Conservation (phyloP, 345 rosid species). For the Lagerstroemia speciosa region DNA sequence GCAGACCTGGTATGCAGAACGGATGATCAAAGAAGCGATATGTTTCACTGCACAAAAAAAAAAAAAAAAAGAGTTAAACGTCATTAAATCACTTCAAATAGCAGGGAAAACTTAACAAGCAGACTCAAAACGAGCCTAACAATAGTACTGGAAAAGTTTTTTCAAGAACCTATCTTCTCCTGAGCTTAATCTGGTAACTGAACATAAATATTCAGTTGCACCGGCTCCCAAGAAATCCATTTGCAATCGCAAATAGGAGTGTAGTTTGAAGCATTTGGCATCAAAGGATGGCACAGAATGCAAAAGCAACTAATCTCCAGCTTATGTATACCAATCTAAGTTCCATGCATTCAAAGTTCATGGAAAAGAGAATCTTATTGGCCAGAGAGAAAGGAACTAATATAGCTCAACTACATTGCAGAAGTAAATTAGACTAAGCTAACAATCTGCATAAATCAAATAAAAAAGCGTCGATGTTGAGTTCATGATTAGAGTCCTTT, state of each 20-base stretch:
- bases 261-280: neutral
- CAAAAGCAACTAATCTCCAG: too few relatives aligned
- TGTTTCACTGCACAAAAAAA: slow-evolving; percentile 80
- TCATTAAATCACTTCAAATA: slow-evolving; percentile 7
- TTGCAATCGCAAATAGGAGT: neutral
- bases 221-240: too few relatives aligned
- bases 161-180: neutral
- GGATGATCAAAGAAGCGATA: slow-evolving; percentile 81
- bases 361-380: neutral
- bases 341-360: neutral
- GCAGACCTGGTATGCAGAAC: slow-evolving; percentile 58
- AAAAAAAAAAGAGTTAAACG: slow-evolving; percentile 13
- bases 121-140: neutral
- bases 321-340: too few relatives aligned
- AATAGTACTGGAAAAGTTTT: too few relatives aligned
- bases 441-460: neutral
- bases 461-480: neutral
- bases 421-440: neutral
- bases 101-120: neutral
- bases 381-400: neutral
- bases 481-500: neutral
- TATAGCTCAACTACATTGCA: neutral
- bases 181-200: neutral
- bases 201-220: too few relatives aligned
- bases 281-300: neutral